Percentiles rank a stretch among this genome's conserved stretches.
Evolutionary conservation across 2,329 filamentous ascomycete species (phyloP).

Genomic region (Cylindrodendrum hubeiense): DNA sequence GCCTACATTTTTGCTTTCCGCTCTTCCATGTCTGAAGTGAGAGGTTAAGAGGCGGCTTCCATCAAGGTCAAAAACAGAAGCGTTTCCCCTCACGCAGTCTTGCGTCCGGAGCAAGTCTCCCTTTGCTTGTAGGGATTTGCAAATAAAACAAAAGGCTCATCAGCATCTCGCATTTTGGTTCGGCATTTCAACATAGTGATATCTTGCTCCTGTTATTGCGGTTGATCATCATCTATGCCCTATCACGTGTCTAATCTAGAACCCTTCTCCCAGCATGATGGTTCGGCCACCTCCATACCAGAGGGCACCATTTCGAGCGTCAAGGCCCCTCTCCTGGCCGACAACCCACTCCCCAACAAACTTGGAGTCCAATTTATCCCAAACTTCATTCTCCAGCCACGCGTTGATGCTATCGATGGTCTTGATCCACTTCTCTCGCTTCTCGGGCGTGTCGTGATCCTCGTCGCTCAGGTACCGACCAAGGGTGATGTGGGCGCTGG

Average conservation of each 20-base stretch:
- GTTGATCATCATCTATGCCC: constrained; percentile 6
- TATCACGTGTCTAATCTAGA: constrained; percentile 51
- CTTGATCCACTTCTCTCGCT: constrained; percentile 74
- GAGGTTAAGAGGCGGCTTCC: constrained; percentile 1
- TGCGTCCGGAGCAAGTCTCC: not conserved
- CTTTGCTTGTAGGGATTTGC: not conserved
- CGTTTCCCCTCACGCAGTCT: not conserved
- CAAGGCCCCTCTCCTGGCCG: constrained; percentile 86
- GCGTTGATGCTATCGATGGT: constrained; percentile 82
- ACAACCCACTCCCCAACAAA: constrained; percentile 82
- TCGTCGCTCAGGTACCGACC: constrained; percentile 79
- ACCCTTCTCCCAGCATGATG: constrained; percentile 72
- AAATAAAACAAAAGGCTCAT: not conserved
- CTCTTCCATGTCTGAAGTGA: not conserved
- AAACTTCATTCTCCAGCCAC: constrained; percentile 79
- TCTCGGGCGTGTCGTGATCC: constrained; percentile 71
- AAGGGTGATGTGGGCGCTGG: constrained; percentile 90
- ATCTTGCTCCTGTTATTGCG: constrained; percentile 24
- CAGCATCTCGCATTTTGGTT: not conserved
- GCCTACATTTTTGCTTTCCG: constrained; percentile 31
- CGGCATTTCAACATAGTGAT: not conserved
- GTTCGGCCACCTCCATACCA: constrained; percentile 91
- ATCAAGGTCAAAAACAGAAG: constrained; percentile 16
- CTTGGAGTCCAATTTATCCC: constrained; percentile 65
- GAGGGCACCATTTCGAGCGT: constrained; percentile 78